A percentile compares a stretch with the other conserved stretches of the same genome.
phyloP scores from a whole-genome alignment of 176 grass and related monocot species.

The Themeda triandra region DNA sequence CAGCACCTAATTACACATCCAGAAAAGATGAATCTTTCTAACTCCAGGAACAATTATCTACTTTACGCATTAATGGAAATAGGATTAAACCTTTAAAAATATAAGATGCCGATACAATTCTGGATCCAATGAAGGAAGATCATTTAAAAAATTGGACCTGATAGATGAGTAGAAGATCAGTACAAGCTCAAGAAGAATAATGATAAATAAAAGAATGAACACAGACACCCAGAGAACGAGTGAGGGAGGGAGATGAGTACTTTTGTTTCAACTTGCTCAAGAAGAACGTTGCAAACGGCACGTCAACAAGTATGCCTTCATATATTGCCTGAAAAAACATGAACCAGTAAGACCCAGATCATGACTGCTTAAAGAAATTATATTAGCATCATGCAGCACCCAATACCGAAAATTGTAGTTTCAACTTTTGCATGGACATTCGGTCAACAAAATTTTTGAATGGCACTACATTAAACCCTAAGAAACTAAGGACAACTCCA shows the following conservation, averaged over 20 bases:
- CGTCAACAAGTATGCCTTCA: constrained; percentile 94
- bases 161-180: constrained; percentile 27
- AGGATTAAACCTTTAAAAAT: constrained; percentile 79
- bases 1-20: background rate
- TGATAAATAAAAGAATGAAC: too few relatives aligned
- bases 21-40: constrained; percentile 2
- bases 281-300: constrained; percentile 98
- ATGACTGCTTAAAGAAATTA: background rate
- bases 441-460: too few relatives aligned
- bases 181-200: too few relatives aligned
- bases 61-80: constrained; percentile 1
- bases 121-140: constrained; percentile 95
- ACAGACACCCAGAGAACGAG: background rate
- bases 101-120: constrained; percentile 95
- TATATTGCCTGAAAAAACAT: constrained; percentile 71
- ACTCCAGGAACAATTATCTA: constrained; percentile 4
- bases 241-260: constrained; percentile 18
- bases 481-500: background rate
- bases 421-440: background rate
- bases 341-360: constrained; percentile 22
- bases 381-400: constrained; percentile 3
- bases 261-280: constrained; percentile 96
- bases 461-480: background rate
- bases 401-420: background rate
- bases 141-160: constrained; percentile 96